Base-by-base conservation (phyloP, 2,329 filamentous ascomycete genomes). In the Trichoderma hamatum region DNA sequence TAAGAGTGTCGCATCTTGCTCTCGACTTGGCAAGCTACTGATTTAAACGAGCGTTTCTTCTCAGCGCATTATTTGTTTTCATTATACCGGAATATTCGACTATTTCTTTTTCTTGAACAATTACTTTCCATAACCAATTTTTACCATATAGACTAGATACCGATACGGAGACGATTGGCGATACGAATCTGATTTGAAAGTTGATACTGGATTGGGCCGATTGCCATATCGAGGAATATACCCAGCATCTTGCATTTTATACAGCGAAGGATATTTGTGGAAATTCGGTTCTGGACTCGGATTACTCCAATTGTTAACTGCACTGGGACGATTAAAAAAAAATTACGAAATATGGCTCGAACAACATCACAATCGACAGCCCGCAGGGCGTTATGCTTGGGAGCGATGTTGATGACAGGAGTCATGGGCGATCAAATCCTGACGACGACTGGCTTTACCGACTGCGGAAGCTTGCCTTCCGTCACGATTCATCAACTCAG, bases 371-470 rank as follows among this genome's bases (percentile, higher is more conserved):
- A 62, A 68, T 78, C 77, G 77, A 77, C 73, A 64, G 71, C 73
- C 34, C 75, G 76, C 74, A 77, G 74, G 68, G 77, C 77, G 64
- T 72, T 80, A 69, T 74, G 79, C 66, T 77, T 82, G 24, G 67
- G 73, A 14, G 75, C 78, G 62, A 76, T 78, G 63, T 76, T 85
- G 56, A 74, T 78, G 19, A 78, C 77, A 60, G 80, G 83, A 69
- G 90, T 86, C 66, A 77, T 91, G 70, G 92, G 88, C 68, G 85
- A 82, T 71, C 89, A 95, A 73, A 84, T 96, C 69, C 87, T 99
- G 69, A 87, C 90, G 77, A 97, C 94, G 28, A 87, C 86, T 71
- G 92, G 94, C 70, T 97, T 96, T 82, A 88, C 84, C 75, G 89
- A 89, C 72, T 98, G 96, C 80, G 78, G 76, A 46, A 76, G 77